Evolutionary conservation across 2,329 filamentous ascomycete genomes (phyloP), one percentile per base, ranked within the genome.

Genomic region (Clonostachys solani): DNA sequence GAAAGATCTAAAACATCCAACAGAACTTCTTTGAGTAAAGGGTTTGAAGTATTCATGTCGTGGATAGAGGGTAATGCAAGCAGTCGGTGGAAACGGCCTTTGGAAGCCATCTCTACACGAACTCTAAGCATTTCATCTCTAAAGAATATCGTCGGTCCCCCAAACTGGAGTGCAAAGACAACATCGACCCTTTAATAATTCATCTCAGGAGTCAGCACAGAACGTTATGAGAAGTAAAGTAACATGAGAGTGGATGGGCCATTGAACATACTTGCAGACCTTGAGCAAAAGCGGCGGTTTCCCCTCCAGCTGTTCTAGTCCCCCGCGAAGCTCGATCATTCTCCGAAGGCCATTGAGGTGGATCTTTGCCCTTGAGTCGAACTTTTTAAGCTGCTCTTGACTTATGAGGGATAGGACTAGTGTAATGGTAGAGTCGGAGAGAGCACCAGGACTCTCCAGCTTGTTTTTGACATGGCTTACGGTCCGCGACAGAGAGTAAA

Each of bases 341-440:
- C 63, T 59, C 36, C 56, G 50, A 19, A 77, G 58, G 5, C 68
- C 74, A 2, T 60, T 59, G 73, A 78, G 77, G 59, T 78, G 74
- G 5, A 68, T 66, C n/a, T 33, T 40, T 12, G 36, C 44, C 5
- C 44, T 33, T 12, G 35, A 19, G 12, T 17, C 17, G 9, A 23
- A 18, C 3, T 17, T 33, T 15, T 29, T 35, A 5, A 46, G 15
- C 35, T 46, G 44, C 37, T 46, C 35, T 18, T 46, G 35, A 6
- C 49, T 49, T 15, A 59, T 50, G 6, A 61, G 52, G 6, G 54
- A 52, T 23, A 62, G 40, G 34, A 64, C 54, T 6, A 62, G 55
- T n/a, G 44, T 33, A 12, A 46, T 12, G 19, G 35, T 46, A 12
- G 34, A 52, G 41, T 62, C 56, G 6, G 56, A 56, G 5, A 61